Evolutionary conservation across 1,284 basidiomycete species (phyloP).

Genomic region (Ganoderma resinaceum): DNA sequence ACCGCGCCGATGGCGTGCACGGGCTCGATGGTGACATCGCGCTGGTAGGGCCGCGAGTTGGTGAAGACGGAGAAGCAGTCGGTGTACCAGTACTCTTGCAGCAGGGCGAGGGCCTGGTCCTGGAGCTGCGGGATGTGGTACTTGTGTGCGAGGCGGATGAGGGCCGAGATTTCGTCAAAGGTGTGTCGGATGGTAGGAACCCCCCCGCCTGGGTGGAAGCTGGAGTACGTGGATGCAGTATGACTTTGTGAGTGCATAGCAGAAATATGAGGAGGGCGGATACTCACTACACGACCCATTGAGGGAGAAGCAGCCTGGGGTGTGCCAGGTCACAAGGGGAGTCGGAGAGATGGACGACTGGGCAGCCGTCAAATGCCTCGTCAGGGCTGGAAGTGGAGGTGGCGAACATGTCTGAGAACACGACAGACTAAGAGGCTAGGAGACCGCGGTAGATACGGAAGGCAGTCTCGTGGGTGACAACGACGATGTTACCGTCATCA

Average conservation of each 20-base stretch:
- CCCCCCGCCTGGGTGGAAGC: too few species aligned
- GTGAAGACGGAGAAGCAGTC: background rate
- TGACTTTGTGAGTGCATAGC: too few species aligned
- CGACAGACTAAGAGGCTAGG: constrained; percentile 26
- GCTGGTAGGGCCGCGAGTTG: constrained; percentile 2
- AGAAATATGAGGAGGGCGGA: too few species aligned
- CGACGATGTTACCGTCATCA: constrained; percentile 31
- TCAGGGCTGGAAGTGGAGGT: constrained; percentile 20
- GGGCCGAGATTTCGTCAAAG: background rate
- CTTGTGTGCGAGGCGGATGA: background rate
- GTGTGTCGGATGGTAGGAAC: too few species aligned
- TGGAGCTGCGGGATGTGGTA: constrained; percentile 7
- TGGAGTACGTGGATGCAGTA: too few species aligned
- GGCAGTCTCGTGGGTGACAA: constrained; percentile 17
- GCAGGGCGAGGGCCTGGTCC: background rate
- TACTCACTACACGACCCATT: too few species aligned
- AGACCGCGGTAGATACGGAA: constrained; percentile 27
- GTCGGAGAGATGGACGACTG: constrained; percentile 25
- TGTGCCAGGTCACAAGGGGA: constrained; percentile 11
- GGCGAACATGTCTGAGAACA: constrained; percentile 30
- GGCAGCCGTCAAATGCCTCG: constrained; percentile 20
- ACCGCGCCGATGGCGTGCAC: background rate
- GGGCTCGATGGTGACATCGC: background rate
- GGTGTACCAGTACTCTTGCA: background rate
- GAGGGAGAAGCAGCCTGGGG: background rate